phyloP scores from a whole-genome alignment of 345 rosid genomes.

The Cardamine occulta region DNA sequence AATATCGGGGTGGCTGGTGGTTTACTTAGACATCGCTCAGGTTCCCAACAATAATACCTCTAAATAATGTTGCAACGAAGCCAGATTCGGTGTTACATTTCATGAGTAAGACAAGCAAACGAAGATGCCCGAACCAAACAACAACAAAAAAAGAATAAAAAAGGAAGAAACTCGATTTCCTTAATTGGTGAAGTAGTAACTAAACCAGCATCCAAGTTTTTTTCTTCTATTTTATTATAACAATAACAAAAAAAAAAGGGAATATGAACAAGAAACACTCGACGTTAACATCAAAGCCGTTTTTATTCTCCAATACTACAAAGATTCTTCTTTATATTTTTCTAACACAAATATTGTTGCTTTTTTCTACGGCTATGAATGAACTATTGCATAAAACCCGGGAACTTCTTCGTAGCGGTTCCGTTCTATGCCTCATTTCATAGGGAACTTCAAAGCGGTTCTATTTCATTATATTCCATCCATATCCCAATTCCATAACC shows the following conservation, averaged over 20 bases:
- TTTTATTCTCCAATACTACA: conserved; percentile 30
- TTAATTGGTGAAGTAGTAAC: conserved; percentile 38
- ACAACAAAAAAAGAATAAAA: not conserved
- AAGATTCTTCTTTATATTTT: conserved; percentile 27
- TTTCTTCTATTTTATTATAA: conserved; percentile 3
- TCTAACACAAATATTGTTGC: not conserved
- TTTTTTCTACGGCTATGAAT: conserved; percentile 1
- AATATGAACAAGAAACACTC: conserved; percentile 25
- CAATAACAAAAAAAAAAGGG: conserved; percentile 3
- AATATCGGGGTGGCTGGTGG: conserved; percentile 5
- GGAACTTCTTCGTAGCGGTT: no score
- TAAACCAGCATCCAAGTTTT: conserved; percentile 15
- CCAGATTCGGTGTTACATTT: conserved; percentile 14
- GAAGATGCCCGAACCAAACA: conserved; percentile 23
- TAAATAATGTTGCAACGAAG: not conserved
- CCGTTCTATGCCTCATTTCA: no score
- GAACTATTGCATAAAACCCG: not conserved
- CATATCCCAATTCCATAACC: no score
- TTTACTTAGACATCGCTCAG: conserved; percentile 22
- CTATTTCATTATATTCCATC: no score
- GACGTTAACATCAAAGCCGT: conserved; percentile 30
- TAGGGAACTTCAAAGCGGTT: no score
- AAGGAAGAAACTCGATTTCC: conserved; percentile 36
- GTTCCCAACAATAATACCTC: not conserved
- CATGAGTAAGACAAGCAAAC: conserved; percentile 29